Conservation (phyloP, 2,329 filamentous ascomycete genomes). For the Aspergillus neoniger region DNA sequence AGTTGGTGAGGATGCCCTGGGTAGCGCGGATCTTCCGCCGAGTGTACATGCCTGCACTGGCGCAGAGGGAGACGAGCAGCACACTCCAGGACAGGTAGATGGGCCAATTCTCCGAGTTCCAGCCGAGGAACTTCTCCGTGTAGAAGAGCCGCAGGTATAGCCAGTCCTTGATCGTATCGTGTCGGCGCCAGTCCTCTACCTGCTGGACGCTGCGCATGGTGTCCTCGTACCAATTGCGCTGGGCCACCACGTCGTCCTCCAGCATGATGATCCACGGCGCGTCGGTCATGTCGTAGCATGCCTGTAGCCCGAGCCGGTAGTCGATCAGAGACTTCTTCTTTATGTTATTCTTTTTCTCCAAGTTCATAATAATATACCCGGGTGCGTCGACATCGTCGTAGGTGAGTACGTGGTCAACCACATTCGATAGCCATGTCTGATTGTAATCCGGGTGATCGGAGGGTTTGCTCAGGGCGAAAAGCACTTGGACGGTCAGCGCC, state of each 20-base stretch:
- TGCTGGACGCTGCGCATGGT: constrained; percentile 41
- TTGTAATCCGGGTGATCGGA: constrained; percentile 44
- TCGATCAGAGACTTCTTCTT: constrained; percentile 48
- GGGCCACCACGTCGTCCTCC: constrained; percentile 52
- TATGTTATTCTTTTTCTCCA: constrained; percentile 24
- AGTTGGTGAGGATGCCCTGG: constrained; percentile 23
- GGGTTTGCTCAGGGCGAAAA: constrained; percentile 48
- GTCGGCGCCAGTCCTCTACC: constrained; percentile 28
- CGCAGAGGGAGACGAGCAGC: constrained; percentile 21
- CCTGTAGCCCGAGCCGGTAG: constrained; percentile 46
- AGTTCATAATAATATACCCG: constrained; percentile 10
- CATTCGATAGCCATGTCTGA: constrained; percentile 44
- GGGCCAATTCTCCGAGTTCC: constrained; percentile 47
- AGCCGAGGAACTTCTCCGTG: constrained; percentile 50
- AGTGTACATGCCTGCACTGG: constrained; percentile 16
- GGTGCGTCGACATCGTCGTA: constrained; percentile 38
- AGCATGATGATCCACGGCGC: constrained; percentile 49
- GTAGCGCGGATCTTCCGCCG: constrained; percentile 20
- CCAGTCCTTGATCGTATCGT: constrained; percentile 24
- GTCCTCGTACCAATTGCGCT: constrained; percentile 49
- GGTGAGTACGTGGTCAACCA: constrained; percentile 45
- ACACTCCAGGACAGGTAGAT: constrained; percentile 41
- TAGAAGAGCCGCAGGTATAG: constrained; percentile 52
- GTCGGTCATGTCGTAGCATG: constrained; percentile 40
- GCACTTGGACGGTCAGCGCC: constrained; percentile 45